Evolutionary conservation across 163 green algal genomes (phyloP), one percentile per base, ranked within the genome.

Genomic region (Prototheca cutis): DNA sequence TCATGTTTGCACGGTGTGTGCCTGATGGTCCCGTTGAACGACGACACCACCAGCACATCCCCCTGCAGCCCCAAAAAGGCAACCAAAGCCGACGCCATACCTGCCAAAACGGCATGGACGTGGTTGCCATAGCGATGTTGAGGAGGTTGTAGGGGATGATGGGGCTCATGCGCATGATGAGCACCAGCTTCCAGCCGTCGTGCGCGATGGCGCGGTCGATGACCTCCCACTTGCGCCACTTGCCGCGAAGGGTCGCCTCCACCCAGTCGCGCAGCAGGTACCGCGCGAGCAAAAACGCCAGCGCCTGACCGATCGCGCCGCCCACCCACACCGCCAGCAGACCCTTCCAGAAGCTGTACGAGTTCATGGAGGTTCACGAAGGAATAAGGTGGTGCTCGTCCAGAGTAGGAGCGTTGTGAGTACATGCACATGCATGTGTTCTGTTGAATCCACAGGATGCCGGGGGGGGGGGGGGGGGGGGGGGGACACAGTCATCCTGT

Each of bases 51-150:
- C n/a, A n/a, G n/a, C n/a, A n/a, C n/a, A n/a, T n/a, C n/a, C n/a
- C n/a, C n/a, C n/a, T n/a, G n/a, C n/a, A n/a, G n/a, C n/a, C n/a
- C n/a, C n/a, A n/a, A n/a, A n/a, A n/a, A n/a, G n/a, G n/a, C n/a
- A n/a, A n/a, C n/a, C n/a, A n/a, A n/a, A n/a, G n/a, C n/a, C n/a
- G n/a, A n/a, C n/a, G 29, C 49, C 49, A 15, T 27, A 57, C 49
- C 49, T 57, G 47, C 63, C 79, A 74, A 21, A 80, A 71, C 21
- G 61, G 71, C 54, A 77, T 68, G 62, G 51, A 61, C 7, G 84
- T 94, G 33, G 88, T 74, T 23, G 81, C 78, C 40, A 88, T 76
- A 0, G 81, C 81, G 53, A 92, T 91, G 67, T 94, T 94, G 31
- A 94, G 75, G 48, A 70, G 47, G 63, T 70, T 70, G 63, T 70